phyloP scores from a whole-genome alignment of 1,284 basidiomycete species.

The Stygiomarasmius scandens region DNA sequence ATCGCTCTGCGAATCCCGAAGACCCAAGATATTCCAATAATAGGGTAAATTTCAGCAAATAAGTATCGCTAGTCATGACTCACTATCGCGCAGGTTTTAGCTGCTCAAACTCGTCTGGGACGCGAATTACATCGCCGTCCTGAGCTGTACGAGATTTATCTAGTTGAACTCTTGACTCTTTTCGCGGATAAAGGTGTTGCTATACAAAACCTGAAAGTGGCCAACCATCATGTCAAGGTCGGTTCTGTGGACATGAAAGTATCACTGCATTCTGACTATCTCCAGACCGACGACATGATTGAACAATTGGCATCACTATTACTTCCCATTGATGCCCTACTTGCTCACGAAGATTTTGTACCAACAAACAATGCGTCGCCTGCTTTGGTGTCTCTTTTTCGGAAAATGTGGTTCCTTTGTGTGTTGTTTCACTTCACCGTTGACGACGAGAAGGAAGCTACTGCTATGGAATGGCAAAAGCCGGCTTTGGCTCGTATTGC shows the following conservation, averaged over 20 bases:
- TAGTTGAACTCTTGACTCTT: slow-evolving; percentile 84
- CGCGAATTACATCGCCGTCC: slow-evolving; percentile 74
- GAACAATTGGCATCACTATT: slow-evolving; percentile 85
- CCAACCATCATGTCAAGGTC: slow-evolving; percentile 68
- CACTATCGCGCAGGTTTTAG: slow-evolving; percentile 59
- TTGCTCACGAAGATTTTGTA: slow-evolving; percentile 77
- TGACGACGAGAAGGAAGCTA: slow-evolving; percentile 49
- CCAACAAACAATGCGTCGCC: slow-evolving; percentile 61
- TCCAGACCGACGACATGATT: slow-evolving; percentile 82
- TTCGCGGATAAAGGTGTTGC: slow-evolving; percentile 92
- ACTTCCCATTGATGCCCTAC: slow-evolving; percentile 87
- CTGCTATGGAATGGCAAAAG: slow-evolving; percentile 75
- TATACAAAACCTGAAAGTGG: slow-evolving; percentile 79
- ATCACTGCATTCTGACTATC: slow-evolving; percentile 14
- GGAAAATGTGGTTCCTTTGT: slow-evolving; percentile 94
- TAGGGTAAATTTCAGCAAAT: slow-evolving; percentile 51
- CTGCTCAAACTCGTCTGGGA: slow-evolving; percentile 87
- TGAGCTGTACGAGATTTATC: slow-evolving; percentile 78
- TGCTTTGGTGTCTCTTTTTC: slow-evolving; percentile 82
- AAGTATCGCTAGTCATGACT: slow-evolving; percentile 17
- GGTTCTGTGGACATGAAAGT: slow-evolving; percentile 12
- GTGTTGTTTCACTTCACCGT: slow-evolving; percentile 79
- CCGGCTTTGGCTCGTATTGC: slow-evolving; percentile 84
- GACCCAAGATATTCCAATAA: slow-evolving; percentile 86
- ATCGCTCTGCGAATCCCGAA: slow-evolving; percentile 81